Evolutionary conservation across 1,284 basidiomycete species (phyloP).

Genomic region (Boletus sp.): DNA sequence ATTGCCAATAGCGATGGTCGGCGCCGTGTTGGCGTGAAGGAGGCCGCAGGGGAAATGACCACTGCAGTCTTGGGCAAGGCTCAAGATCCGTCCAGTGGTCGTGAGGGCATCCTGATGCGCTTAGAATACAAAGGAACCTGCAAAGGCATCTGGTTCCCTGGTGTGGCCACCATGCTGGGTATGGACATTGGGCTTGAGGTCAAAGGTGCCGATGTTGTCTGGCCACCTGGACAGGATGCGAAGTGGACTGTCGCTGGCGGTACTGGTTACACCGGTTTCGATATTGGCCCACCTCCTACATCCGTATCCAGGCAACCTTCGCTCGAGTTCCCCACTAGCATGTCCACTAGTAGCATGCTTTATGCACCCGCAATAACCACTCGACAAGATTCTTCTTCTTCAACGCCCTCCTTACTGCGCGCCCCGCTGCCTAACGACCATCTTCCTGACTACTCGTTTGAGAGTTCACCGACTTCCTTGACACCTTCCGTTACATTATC

Average conservation of each 20-base stretch:
- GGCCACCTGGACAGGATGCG: slow-evolving; percentile 51
- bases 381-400: slow-evolving; percentile 45
- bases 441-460: slow-evolving; percentile 71
- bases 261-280: slow-evolving; percentile 66
- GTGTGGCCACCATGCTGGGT: slow-evolving; percentile 76
- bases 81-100: slow-evolving; percentile 37
- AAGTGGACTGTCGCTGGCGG: slow-evolving; percentile 65
- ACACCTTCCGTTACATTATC: slow-evolving; percentile 53
- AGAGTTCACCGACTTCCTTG: slow-evolving; percentile 51
- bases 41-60: slow-evolving; percentile 63
- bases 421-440: slow-evolving; percentile 64
- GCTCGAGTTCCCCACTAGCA: slow-evolving; percentile 41
- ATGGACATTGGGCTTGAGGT: slow-evolving; percentile 69
- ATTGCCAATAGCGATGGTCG: slow-evolving; percentile 51
- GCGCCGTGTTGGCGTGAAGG: slow-evolving; percentile 63
- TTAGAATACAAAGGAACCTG: slow-evolving; percentile 71
- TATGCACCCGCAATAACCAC: slow-evolving; percentile 31
- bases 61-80: slow-evolving; percentile 56
- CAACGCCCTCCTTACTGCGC: slow-evolving; percentile 62
- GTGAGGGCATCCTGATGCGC: slow-evolving; percentile 63
- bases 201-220: slow-evolving; percentile 62
- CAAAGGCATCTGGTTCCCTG: slow-evolving; percentile 74
- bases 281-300: slow-evolving; percentile 43
- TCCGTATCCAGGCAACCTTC: slow-evolving; percentile 46
- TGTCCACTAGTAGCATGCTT: slow-evolving; percentile 23